Evolutionary conservation across 202 grass and related monocot species (phyloP).

Genomic region (Carex arenaria): DNA sequence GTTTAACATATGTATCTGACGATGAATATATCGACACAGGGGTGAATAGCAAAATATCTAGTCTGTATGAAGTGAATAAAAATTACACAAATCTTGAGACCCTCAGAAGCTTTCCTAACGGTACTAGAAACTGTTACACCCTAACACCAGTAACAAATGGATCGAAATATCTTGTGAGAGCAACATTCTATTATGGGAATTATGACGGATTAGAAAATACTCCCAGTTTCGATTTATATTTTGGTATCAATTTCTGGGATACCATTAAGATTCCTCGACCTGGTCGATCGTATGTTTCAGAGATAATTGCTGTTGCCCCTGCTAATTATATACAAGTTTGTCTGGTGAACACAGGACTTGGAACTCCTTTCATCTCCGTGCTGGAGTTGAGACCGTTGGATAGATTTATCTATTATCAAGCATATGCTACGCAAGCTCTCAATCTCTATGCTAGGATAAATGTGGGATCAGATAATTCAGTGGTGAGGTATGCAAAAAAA

Average conservation of each 20-base stretch:
- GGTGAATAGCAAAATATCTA: slow-evolving; percentile 9
- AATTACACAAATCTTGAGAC: background rate
- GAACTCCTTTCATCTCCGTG: slow-evolving; percentile 44
- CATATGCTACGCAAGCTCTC: slow-evolving; percentile 29
- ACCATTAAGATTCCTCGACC: slow-evolving; percentile 9
- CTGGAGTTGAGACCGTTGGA: slow-evolving; percentile 44
- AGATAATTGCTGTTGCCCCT: slow-evolving; percentile 29
- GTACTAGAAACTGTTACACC: slow-evolving; percentile 59
- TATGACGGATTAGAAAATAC: slow-evolving; percentile 31
- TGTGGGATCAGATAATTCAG: background rate
- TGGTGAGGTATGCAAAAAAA: slow-evolving; percentile 16
- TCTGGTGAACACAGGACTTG: slow-evolving; percentile 39
- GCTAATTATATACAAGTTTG: slow-evolving; percentile 43
- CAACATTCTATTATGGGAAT: slow-evolving; percentile 54
- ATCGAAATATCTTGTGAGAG: slow-evolving; percentile 46
- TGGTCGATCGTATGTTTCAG: background rate
- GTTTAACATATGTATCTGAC: slow-evolving; percentile 34
- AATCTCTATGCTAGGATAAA: background rate
- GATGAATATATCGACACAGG: slow-evolving; percentile 27
- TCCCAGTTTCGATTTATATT: slow-evolving; percentile 43
- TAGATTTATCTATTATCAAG: slow-evolving; percentile 29
- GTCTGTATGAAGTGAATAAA: background rate
- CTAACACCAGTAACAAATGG: slow-evolving; percentile 28
- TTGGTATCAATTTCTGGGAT: slow-evolving; percentile 50
- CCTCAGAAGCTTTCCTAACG: slow-evolving; percentile 41